Evolutionary conservation across 148 eudicot species (phyloP), one percentile per base, ranked within the genome.

Genomic region (Bassia scoparia): DNA sequence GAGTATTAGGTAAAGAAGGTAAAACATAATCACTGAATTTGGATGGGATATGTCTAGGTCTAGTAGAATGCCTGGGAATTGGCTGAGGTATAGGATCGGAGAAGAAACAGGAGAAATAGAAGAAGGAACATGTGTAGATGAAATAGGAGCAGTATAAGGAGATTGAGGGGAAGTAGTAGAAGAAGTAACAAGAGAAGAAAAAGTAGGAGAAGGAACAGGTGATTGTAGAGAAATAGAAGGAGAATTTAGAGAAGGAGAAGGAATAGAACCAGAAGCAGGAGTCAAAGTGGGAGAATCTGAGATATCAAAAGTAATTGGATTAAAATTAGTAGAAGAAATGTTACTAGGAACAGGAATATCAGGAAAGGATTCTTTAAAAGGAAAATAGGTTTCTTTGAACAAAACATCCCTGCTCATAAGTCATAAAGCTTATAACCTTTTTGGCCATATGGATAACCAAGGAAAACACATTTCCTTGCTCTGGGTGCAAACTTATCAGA

Each of bases 321-420:
- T n/a, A n/a, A n/a, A n/a, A n/a, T n/a, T n/a, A n/a, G n/a, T n/a
- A n/a, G n/a, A n/a, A n/a, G n/a, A n/a, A n/a, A n/a, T n/a, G n/a
- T n/a, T n/a, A n/a, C n/a, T n/a, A n/a, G n/a, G n/a, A n/a, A n/a
- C n/a, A n/a, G n/a, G n/a, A n/a, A n/a, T n/a, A n/a, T n/a, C n/a
- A n/a, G n/a, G n/a, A n/a, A n/a, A n/a, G n/a, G n/a, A n/a, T n/a
- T n/a, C n/a, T 35, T 31, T 15, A 10, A 7, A 9, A 4, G 3
- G 70, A 27, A 30, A 48, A 26, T n/a, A 48, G 50, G 63, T 69
- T 43, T 60, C 29, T 65, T 53, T 73, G 41, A 68, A 29, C 5
- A 2, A 37, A 5, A 37, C 3, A 37, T 37, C 43, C 33, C 35
- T 53, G 82, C 41, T 65, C 68, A 44, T 69, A 75, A 31, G 20